Conservation (phyloP, 208 protist species). For the Acanthamoeba healyi region DNA sequence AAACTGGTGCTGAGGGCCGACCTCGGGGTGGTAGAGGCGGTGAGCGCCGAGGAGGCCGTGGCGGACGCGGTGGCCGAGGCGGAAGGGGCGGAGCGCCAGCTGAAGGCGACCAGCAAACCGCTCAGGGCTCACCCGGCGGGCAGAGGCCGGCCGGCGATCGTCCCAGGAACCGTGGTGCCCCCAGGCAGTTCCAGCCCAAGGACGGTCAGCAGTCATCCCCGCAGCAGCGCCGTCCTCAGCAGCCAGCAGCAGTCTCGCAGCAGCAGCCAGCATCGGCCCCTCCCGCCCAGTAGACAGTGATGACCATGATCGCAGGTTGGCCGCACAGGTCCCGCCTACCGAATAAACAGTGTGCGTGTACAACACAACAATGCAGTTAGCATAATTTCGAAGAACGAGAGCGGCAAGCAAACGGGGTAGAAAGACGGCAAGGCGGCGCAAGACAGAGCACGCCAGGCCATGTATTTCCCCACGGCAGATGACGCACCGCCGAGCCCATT, state of each 20-base stretch:
- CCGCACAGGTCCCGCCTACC: too few relatives aligned
- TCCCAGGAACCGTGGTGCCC: background rate
- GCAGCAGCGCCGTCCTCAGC: background rate
- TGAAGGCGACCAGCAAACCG: background rate
- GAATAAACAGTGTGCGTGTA: background rate
- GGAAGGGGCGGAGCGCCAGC: background rate
- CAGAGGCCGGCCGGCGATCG: background rate
- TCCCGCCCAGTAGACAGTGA: constrained; percentile 5
- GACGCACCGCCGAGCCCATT: background rate
- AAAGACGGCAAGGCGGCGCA: background rate
- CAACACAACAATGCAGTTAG: background rate
- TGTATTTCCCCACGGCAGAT: background rate
- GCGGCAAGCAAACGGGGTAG: background rate
- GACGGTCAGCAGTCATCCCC: background rate
- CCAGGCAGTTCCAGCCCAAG: background rate
- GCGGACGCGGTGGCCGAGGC: constrained; percentile 9
- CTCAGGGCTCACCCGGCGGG: background rate
- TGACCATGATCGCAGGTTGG: too few relatives aligned
- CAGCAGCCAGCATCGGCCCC: background rate
- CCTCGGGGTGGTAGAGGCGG: background rate
- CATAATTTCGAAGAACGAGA: background rate
- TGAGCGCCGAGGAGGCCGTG: background rate
- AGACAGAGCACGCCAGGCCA: background rate
- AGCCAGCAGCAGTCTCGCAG: background rate
- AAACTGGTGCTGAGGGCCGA: too few relatives aligned